These are phyloP conservation scores for Thalia dealbata DNA, from an alignment of 176 grass and related monocot genomes.

Conservation along the genomic window DNA sequence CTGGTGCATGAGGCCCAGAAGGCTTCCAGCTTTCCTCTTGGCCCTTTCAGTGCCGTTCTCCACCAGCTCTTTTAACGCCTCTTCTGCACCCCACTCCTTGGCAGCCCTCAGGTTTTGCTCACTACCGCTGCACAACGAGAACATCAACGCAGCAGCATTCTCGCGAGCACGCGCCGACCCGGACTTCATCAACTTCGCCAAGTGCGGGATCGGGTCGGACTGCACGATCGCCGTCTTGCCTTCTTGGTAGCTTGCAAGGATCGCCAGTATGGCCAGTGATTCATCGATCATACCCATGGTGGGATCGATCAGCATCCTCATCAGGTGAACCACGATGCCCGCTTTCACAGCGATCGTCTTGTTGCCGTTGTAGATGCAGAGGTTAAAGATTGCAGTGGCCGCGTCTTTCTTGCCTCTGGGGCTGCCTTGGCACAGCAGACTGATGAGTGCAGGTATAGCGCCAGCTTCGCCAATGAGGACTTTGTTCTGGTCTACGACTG, in stretches of 20 bases:
- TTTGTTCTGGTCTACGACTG: slow-evolving; percentile 86
- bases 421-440: slow-evolving; percentile 67
- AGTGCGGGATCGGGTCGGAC: slow-evolving; percentile 38
- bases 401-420: slow-evolving; percentile 96
- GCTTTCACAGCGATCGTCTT: slow-evolving; percentile 67
- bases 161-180: slow-evolving; percentile 70
- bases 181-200: slow-evolving; percentile 57
- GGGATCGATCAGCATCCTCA: slow-evolving; percentile 65
- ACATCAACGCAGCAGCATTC: slow-evolving; percentile 65
- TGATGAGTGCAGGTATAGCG: slow-evolving; percentile 77
- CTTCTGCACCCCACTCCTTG: slow-evolving; percentile 50
- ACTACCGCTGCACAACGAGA: slow-evolving; percentile 55
- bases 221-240: slow-evolving; percentile 46
- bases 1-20: slow-evolving; percentile 62
- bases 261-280: slow-evolving; percentile 66
- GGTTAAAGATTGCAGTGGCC: slow-evolving; percentile 85
- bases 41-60: slow-evolving; percentile 74
- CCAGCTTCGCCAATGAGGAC: slow-evolving; percentile 56
- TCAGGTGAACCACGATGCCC: slow-evolving; percentile 66
- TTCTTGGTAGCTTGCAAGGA: slow-evolving; percentile 60
- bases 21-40: slow-evolving; percentile 77
- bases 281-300: slow-evolving; percentile 81
- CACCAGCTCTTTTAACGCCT: slow-evolving; percentile 64
- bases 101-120: slow-evolving; percentile 32
- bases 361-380: slow-evolving; percentile 90